Conservation (phyloP, 768 basidiomycete genomes). For the Boletus rufocinnamomeus region DNA sequence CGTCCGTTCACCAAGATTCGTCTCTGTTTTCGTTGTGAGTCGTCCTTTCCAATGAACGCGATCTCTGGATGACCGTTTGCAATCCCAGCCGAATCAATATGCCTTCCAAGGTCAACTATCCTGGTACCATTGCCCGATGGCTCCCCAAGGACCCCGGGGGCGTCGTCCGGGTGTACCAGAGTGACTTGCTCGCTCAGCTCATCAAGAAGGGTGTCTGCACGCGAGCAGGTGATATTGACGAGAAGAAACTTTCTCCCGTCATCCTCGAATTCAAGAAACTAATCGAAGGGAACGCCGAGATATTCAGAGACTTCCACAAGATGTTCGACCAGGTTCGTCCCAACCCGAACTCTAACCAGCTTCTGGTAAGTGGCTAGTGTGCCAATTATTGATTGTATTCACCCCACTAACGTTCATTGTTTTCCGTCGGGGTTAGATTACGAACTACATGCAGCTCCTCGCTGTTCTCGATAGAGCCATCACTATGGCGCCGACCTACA, state of each 20-base stretch:
- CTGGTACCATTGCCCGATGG: conserved; percentile 26
- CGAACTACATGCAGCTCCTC: conserved; percentile 4
- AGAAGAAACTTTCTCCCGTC: conserved; percentile 11
- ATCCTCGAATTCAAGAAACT: conserved; percentile 26
- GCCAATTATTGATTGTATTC: background rate
- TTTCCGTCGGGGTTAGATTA: background rate
- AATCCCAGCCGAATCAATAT: conserved; percentile 9
- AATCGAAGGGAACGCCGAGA: conserved; percentile 20
- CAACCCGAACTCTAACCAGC: background rate
- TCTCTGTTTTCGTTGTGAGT: conserved; percentile 6
- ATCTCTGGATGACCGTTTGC: background rate
- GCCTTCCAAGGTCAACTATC: conserved; percentile 21
- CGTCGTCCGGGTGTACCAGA: conserved; percentile 11
- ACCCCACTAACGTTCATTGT: background rate
- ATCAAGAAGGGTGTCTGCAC: conserved; percentile 18
- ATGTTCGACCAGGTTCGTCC: conserved; percentile 24
- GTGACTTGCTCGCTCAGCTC: conserved; percentile 33
- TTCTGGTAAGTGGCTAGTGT: conserved; percentile 7
- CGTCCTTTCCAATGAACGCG: background rate
- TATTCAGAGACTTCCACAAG: conserved; percentile 25
- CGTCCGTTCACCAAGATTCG: background rate
- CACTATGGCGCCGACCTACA: conserved; percentile 19
- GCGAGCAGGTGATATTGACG: conserved; percentile 8
- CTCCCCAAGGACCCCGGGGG: conserved; percentile 17
- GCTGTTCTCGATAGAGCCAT: conserved; percentile 18